A percentile compares a stretch with the other conserved stretches of the same genome.
Evolutionary conservation across 1,284 basidiomycete species (phyloP).

Genomic region (Ustilago vetiveriae): DNA sequence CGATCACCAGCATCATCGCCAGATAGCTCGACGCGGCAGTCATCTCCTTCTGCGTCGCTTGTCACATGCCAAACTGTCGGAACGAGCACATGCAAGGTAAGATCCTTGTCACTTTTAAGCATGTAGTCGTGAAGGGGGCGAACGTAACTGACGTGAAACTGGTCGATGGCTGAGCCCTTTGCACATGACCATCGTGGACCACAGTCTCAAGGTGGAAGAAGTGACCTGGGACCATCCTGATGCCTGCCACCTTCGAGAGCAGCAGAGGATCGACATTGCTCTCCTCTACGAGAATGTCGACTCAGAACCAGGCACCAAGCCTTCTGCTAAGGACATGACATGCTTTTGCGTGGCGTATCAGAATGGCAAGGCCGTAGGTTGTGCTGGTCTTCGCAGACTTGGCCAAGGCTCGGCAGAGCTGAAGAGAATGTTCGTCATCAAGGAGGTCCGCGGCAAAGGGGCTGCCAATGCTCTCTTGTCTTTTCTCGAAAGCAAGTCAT

Average conservation of each 20-base stretch:
- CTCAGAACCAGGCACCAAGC: conserved; percentile 27
- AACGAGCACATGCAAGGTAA: not conserved
- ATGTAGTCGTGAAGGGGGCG: no score
- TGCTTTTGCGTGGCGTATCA: conserved; percentile 40
- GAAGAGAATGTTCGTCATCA: conserved; percentile 37
- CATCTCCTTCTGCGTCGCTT: no score
- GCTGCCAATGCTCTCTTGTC: conserved; percentile 26
- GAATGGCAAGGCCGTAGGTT: conserved; percentile 11
- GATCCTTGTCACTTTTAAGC: not conserved
- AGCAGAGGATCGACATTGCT: conserved; percentile 32
- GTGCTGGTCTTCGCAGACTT: conserved; percentile 28
- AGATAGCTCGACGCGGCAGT: no score
- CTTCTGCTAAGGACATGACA: conserved; percentile 18
- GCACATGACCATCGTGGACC: no score
- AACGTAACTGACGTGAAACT: no score
- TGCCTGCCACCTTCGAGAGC: conserved; percentile 19
- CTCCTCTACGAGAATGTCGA: conserved; percentile 19
- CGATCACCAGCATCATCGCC: no score
- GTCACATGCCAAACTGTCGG: no score
- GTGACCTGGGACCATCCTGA: conserved; percentile 31
- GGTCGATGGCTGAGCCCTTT: no score
- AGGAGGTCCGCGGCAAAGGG: conserved; percentile 22
- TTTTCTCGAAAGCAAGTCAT: conserved; percentile 26
- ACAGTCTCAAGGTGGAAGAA: no score
- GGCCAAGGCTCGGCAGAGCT: conserved; percentile 27